Evolutionary conservation across 2,329 filamentous ascomycete genomes (phyloP).

Genomic region (Fusarium continuum): DNA sequence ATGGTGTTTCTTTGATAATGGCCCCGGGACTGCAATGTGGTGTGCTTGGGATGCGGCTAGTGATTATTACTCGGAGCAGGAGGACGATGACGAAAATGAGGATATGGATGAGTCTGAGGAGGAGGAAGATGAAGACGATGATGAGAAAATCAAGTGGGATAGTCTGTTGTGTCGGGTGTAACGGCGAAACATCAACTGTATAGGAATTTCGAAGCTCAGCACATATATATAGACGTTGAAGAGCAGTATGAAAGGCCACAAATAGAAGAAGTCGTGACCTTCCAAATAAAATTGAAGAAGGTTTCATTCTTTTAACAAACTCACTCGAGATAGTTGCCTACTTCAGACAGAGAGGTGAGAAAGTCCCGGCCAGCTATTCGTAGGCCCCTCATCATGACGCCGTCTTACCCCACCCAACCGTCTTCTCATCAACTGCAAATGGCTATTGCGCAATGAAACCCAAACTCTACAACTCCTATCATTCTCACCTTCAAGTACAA

Average conservation of each 20-base stretch:
- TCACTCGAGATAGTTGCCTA: no score
- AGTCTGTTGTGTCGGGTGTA: not conserved
- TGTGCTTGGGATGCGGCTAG: not conserved
- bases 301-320: no score
- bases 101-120: not conserved
- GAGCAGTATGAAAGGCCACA: no score
- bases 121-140: not conserved
- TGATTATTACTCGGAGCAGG: no score
- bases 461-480: not conserved
- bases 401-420: not conserved
- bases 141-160: not conserved
- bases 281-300: no score
- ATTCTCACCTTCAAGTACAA: not conserved
- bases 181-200: rapidly evolving
- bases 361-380: not conserved
- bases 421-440: not conserved
- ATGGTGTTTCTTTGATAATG: slow-evolving; percentile 21
- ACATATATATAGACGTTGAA: no score
- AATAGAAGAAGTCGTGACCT: no score
- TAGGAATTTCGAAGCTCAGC: rapidly evolving
- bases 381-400: not conserved
- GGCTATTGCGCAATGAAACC: not conserved
- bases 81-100: not conserved
- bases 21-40: not conserved
- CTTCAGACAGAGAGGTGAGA: not conserved